A percentile compares a stretch with the other conserved stretches of the same genome.
Conservation (phyloP, 1,139 yeast genomes). For the Yamadazyma pseudoaaseri region DNA sequence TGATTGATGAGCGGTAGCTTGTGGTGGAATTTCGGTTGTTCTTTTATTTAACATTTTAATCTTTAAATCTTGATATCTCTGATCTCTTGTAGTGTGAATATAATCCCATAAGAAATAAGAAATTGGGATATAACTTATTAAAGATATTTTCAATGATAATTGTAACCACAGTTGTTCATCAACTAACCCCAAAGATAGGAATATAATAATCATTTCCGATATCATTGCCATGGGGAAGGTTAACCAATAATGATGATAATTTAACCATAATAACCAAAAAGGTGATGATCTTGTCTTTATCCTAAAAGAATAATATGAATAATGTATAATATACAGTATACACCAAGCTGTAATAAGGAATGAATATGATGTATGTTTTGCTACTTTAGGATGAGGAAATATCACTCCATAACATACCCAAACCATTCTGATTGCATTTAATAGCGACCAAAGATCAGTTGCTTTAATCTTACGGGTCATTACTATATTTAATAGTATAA, state of each 20-base stretch:
- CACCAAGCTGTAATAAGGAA: constrained; percentile 48
- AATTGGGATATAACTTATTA: constrained; percentile 37
- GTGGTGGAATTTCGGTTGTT: background rate
- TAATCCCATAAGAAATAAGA: constrained; percentile 38
- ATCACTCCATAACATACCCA: constrained; percentile 48
- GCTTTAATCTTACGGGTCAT: constrained; percentile 9
- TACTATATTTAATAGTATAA: constrained; percentile 22
- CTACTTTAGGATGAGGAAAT: constrained; percentile 47
- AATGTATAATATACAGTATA: constrained; percentile 39
- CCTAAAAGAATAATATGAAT: constrained; percentile 48
- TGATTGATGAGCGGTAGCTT: background rate
- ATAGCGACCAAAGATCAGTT: constrained; percentile 27
- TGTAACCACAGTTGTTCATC: constrained; percentile 33
- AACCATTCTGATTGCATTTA: constrained; percentile 33
- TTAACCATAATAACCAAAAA: constrained; percentile 33
- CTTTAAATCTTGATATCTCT: constrained; percentile 20
- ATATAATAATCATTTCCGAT: constrained; percentile 53
- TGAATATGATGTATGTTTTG: constrained; percentile 50
- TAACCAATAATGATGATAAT: constrained; percentile 39
- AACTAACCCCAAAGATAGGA: constrained; percentile 49
- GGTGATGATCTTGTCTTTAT: constrained; percentile 39
- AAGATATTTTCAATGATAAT: constrained; percentile 22
- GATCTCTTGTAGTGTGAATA: constrained; percentile 21
- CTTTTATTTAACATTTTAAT: constrained; percentile 9
- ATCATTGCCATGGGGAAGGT: constrained; percentile 45